Conservation (phyloP, 768 basidiomycete species). For the Pisolithus orientalis region DNA sequence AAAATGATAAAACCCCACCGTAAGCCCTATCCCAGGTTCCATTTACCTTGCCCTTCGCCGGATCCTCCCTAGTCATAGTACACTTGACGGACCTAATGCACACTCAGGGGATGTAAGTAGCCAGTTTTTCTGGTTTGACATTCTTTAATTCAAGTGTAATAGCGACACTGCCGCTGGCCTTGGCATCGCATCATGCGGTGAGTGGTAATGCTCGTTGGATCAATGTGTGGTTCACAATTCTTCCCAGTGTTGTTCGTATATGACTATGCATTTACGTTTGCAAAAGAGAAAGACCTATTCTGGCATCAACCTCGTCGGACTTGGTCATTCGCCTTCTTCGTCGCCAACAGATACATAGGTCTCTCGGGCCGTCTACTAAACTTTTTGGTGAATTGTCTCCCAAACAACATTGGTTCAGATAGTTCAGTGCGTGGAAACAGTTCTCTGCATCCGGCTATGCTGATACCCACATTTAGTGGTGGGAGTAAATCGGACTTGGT, state of each 20-base stretch:
- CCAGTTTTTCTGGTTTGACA: no score
- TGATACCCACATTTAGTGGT: not conserved
- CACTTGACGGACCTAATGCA: no score
- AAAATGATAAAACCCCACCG: no score
- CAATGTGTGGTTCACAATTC: not conserved
- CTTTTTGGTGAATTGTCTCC: constrained; percentile 28
- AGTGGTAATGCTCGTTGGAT: not conserved
- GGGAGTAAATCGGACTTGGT: not conserved
- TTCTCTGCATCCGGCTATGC: not conserved
- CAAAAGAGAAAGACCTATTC: constrained; percentile 34
- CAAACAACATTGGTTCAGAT: not conserved
- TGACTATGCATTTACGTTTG: constrained; percentile 40
- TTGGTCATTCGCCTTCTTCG: constrained; percentile 34
- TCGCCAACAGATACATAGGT: constrained; percentile 34
- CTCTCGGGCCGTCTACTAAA: constrained; percentile 35
- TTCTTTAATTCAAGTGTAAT: no score
- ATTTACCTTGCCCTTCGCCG: no score
- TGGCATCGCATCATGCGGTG: no score
- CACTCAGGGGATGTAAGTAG: no score
- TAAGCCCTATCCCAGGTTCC: no score
- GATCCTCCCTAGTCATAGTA: no score
- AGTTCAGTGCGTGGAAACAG: not conserved
- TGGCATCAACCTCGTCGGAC: constrained; percentile 30
- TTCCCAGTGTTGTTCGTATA: constrained; percentile 27
- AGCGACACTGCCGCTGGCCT: no score